A percentile compares a stretch with the other conserved stretches of the same genome.
Conservation (phyloP, 2,329 filamentous ascomycete genomes). For the Aureobasidium sp. region DNA sequence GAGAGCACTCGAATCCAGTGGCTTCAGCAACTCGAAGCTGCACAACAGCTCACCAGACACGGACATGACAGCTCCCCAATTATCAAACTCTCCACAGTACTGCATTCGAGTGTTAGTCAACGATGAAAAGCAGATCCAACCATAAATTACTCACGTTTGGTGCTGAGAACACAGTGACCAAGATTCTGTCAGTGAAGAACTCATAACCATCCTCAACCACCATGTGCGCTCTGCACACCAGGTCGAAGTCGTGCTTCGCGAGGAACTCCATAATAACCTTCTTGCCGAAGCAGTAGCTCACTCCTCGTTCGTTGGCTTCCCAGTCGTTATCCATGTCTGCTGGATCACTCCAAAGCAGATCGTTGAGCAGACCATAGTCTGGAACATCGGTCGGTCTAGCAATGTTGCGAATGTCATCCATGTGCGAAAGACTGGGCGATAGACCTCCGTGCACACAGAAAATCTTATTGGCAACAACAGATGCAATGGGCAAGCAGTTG, state of each 20-base stretch:
- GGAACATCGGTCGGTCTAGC: constrained; percentile 93
- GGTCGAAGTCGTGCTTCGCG: constrained; percentile 88
- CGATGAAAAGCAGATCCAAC: background rate
- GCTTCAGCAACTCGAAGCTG: constrained; percentile 95
- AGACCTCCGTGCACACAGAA: constrained; percentile 95
- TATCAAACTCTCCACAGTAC: constrained; percentile 99
- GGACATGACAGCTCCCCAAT: constrained; percentile 98
- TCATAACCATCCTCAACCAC: constrained; percentile 99
- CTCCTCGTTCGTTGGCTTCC: constrained; percentile 94
- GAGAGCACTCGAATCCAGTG: constrained; percentile 86
- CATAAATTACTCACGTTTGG: constrained; percentile 69
- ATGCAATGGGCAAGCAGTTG: constrained; percentile 88
- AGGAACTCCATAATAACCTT: constrained; percentile 97
- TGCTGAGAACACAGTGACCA: constrained; percentile 96
- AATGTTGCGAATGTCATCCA: constrained; percentile 98
- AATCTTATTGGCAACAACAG: constrained; percentile 96
- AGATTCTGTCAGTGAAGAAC: constrained; percentile 90
- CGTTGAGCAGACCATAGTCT: constrained; percentile 91
- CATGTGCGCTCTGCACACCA: constrained; percentile 97
- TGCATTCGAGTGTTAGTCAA: constrained; percentile 34
- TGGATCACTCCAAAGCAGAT: constrained; percentile 93
- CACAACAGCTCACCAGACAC: constrained; percentile 89
- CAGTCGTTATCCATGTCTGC: constrained; percentile 94
- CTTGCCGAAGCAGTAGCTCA: constrained; percentile 98
- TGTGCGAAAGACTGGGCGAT: constrained; percentile 84